Evolutionary conservation across 129 eudicot genomes (phyloP).

Genomic region (Chrysanthemum lavandulifolium): DNA sequence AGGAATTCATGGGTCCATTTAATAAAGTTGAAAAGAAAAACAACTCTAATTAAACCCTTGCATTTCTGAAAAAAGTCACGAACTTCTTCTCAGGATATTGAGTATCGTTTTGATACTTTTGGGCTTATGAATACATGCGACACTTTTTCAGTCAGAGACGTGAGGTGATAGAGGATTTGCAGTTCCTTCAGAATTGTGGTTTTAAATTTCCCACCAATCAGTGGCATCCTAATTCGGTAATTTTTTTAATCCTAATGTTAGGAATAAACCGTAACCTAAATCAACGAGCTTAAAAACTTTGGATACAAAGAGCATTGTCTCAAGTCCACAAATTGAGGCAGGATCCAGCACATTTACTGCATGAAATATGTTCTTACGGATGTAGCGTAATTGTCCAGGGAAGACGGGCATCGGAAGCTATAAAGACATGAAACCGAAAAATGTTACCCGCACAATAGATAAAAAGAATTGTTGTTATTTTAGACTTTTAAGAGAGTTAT

Average conservation of each 20-base stretch:
- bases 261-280: neutral
- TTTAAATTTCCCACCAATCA: neutral
- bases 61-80: no score
- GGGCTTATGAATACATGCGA: no score
- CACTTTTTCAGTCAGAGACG: neutral
- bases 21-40: no score
- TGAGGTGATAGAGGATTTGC: neutral
- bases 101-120: no score
- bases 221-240: slow-evolving; percentile 21
- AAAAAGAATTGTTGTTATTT: neutral
- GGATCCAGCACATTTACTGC: slow-evolving; percentile 91
- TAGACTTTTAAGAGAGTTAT: neutral
- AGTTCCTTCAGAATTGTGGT: neutral
- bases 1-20: no score
- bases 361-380: slow-evolving; percentile 87
- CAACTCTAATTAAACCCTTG: no score
- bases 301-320: slow-evolving; percentile 49
- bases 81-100: no score
- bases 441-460: no score
- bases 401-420: slow-evolving; percentile 94
- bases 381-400: slow-evolving; percentile 97
- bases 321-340: slow-evolving; percentile 83
- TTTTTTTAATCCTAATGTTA: neutral
- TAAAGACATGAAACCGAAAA: neutral
- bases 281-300: neutral